These are phyloP conservation scores for Colletotrichum tanaceti DNA, from an alignment of 2,329 filamentous ascomycete species.

Conservation along the genomic window DNA sequence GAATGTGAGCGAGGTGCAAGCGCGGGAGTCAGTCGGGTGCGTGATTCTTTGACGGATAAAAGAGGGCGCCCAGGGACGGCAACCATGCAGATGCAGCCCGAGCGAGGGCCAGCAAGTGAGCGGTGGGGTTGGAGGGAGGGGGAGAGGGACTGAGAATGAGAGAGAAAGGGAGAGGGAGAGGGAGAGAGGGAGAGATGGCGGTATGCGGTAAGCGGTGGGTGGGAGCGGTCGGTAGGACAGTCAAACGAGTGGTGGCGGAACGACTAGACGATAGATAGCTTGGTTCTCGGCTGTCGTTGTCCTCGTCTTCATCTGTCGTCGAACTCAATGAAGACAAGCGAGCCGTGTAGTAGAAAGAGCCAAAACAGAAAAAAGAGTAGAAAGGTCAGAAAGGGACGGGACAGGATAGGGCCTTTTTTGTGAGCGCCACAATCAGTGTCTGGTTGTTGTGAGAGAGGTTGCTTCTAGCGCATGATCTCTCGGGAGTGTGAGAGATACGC, in stretches of 20 bases:
- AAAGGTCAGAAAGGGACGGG: neutral
- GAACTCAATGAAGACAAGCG: neutral
- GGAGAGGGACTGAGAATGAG: neutral
- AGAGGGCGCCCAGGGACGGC: conserved; percentile 26
- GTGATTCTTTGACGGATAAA: conserved; percentile 30
- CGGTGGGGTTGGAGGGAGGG: neutral
- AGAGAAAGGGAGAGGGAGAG: neutral
- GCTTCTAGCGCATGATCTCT: conserved; percentile 38
- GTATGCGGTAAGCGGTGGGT: conserved; percentile 12
- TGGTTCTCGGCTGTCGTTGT: neutral
- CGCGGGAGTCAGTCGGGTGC: conserved; percentile 21
- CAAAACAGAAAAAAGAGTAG: neutral
- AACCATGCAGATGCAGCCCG: conserved; percentile 28
- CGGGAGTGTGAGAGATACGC: conserved; percentile 30
- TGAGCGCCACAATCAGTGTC: neutral
- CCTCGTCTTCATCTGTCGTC: neutral
- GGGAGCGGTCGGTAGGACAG: conserved; percentile 18
- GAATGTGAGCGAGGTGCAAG: conserved; percentile 24
- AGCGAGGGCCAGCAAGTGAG: conserved; percentile 21
- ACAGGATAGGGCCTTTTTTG: conserved; percentile 14
- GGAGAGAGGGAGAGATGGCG: neutral
- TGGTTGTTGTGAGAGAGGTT: conserved; percentile 19
- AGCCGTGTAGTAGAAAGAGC: neutral
- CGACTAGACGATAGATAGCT: conserved; percentile 12
- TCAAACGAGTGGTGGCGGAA: conserved; percentile 15